phyloP scores from a whole-genome alignment of 2,329 filamentous ascomycete genomes.

The Cadophora sp. region DNA sequence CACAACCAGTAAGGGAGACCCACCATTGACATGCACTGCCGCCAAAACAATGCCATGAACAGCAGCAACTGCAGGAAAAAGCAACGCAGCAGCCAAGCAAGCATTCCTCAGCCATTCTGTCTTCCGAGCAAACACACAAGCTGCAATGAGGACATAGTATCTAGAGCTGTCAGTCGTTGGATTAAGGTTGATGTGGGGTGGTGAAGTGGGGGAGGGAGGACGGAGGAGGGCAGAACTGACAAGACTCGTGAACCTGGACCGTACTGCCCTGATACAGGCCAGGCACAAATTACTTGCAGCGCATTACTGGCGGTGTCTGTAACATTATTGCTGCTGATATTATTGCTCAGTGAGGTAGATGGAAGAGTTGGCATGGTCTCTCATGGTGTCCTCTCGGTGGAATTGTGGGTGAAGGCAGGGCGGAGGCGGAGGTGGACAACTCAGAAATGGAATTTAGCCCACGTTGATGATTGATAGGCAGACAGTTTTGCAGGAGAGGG shows the following conservation, averaged over 20 bases:
- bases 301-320: conserved; percentile 36
- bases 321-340: conserved; percentile 32
- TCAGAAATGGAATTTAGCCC: background rate
- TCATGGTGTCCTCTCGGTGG: background rate
- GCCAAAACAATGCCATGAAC: conserved; percentile 69
- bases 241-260: conserved; percentile 60
- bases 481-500: background rate
- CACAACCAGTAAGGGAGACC: conserved; percentile 40
- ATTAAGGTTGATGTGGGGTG: conserved; percentile 7
- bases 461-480: conserved; percentile 8
- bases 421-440: background rate
- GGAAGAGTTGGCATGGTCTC: conserved; percentile 47
- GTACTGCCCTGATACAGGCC: conserved; percentile 64
- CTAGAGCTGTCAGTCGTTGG: conserved; percentile 44
- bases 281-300: conserved; percentile 60
- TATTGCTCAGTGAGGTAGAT: conserved; percentile 41
- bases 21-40: conserved; percentile 63
- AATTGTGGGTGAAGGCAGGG: background rate
- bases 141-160: conserved; percentile 68
- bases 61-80: conserved; percentile 69
- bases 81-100: conserved; percentile 66
- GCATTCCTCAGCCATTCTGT: conserved; percentile 67
- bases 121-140: conserved; percentile 68
- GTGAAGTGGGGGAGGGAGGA: conserved; percentile 6
- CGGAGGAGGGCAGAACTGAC: conserved; percentile 46